Percentiles rank a stretch among this genome's conserved stretches.
phyloP scores from a whole-genome alignment of 2,329 filamentous ascomycete species.

The Fusarium mundagurra region DNA sequence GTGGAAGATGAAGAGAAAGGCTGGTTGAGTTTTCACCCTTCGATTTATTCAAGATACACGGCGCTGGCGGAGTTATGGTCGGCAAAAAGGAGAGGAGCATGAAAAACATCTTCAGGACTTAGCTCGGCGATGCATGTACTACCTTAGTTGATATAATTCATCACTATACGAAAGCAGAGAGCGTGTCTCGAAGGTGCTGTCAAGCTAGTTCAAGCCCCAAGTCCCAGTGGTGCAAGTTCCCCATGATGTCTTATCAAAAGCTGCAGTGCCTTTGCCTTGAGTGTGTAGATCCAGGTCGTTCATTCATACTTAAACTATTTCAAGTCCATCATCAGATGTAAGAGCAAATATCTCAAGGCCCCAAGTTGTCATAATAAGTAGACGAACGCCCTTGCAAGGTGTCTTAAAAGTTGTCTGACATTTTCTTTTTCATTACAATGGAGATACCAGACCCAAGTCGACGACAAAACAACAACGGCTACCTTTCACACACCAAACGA shows the following conservation, averaged over 20 bases:
- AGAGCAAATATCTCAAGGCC: neutral
- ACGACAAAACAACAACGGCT: constrained; percentile 39
- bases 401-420: constrained; percentile 29
- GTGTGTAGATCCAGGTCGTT: neutral
- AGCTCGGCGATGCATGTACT: constrained; percentile 2
- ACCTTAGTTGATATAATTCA: constrained; percentile 14
- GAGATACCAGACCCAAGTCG: constrained; percentile 36
- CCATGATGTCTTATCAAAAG: neutral
- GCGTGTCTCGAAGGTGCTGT: constrained; percentile 6
- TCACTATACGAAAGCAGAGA: constrained; percentile 21
- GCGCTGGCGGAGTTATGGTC: constrained; percentile 41
- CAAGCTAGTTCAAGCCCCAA: neutral
- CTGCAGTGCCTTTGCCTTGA: neutral
- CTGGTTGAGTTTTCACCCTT: constrained; percentile 19
- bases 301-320: neutral
- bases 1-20: constrained; percentile 30
- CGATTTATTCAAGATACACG: constrained; percentile 35
- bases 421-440: constrained; percentile 43
- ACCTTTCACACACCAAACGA: constrained; percentile 40
- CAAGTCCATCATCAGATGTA: neutral
- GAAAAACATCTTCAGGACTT: constrained; percentile 5
- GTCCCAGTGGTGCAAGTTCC: neutral
- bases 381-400: constrained; percentile 20
- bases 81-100: constrained; percentile 24
- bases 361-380: neutral